Conservation (phyloP, 1,139 yeast species). For the Diutina mesorugosa region DNA sequence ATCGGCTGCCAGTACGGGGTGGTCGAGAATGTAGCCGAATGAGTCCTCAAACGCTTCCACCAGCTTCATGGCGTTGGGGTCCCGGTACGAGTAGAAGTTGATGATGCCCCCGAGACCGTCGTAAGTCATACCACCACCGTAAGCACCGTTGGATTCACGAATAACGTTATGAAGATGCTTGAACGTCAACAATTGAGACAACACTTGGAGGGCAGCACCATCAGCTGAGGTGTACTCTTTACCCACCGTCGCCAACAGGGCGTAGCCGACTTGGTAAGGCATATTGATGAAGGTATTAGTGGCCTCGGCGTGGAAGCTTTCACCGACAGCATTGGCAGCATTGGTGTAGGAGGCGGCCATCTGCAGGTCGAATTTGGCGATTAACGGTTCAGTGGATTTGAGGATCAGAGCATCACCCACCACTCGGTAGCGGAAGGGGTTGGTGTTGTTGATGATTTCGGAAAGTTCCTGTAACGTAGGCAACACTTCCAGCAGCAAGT, state of each 20-base stretch:
- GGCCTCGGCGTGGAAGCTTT: conserved; percentile 3
- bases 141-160: conserved; percentile 95
- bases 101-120: conserved; percentile 75
- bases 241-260: conserved; percentile 60
- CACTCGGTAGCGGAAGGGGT: conserved; percentile 37
- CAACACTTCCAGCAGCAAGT: conserved; percentile 39
- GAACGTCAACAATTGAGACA: conserved; percentile 71
- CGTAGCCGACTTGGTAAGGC: conserved; percentile 84
- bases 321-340: conserved; percentile 3
- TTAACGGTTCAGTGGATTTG: conserved; percentile 25
- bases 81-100: conserved; percentile 82
- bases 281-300: conserved; percentile 40
- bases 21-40: neutral
- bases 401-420: conserved; percentile 42
- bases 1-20: conserved; percentile 36
- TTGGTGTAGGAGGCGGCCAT: conserved; percentile 4
- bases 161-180: conserved; percentile 80
- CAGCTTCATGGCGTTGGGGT: conserved; percentile 74
- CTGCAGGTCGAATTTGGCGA: conserved; percentile 20
- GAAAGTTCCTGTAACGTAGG: conserved; percentile 52
- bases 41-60: conserved; percentile 48
- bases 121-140: conserved; percentile 88
- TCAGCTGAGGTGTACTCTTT: conserved; percentile 57
- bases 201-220: conserved; percentile 75
- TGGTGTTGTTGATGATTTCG: conserved; percentile 14